Conservation (phyloP, 768 basidiomycete genomes). For the Leccinellum albellum region DNA sequence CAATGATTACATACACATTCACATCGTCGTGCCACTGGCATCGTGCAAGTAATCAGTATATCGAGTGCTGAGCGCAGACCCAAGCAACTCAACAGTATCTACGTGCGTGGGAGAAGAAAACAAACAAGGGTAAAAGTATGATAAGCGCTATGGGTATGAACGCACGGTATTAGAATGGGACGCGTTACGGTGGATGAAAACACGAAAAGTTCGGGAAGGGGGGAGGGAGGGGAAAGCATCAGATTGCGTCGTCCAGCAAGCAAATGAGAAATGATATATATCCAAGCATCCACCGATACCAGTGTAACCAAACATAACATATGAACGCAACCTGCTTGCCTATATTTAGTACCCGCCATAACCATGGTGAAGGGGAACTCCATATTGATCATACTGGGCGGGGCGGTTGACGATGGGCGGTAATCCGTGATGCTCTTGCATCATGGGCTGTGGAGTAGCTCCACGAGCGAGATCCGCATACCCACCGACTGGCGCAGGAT, state of each 20-base stretch:
- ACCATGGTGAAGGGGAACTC: conserved; percentile 58
- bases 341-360: conserved; percentile 23
- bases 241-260: conserved; percentile 33
- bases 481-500: conserved; percentile 66
- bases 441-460: conserved; percentile 59
- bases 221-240: no score
- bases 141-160: conserved; percentile 22
- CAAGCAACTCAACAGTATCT: conserved; percentile 8
- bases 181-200: conserved; percentile 1
- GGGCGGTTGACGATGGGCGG: conserved; percentile 45
- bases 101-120: background rate
- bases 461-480: conserved; percentile 82
- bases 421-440: conserved; percentile 36
- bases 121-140: background rate
- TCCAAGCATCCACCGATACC: conserved; percentile 1
- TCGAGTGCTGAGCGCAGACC: conserved; percentile 4
- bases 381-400: conserved; percentile 48
- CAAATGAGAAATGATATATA: conserved; percentile 8
- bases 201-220: background rate
- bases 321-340: background rate
- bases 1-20: conserved; percentile 18
- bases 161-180: conserved; percentile 1
- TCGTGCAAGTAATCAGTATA: background rate
- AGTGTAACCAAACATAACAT: background rate
- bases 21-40: conserved; percentile 1